Conservation (phyloP, 2,329 filamentous ascomycete species). For the Epichloe hybrida region DNA sequence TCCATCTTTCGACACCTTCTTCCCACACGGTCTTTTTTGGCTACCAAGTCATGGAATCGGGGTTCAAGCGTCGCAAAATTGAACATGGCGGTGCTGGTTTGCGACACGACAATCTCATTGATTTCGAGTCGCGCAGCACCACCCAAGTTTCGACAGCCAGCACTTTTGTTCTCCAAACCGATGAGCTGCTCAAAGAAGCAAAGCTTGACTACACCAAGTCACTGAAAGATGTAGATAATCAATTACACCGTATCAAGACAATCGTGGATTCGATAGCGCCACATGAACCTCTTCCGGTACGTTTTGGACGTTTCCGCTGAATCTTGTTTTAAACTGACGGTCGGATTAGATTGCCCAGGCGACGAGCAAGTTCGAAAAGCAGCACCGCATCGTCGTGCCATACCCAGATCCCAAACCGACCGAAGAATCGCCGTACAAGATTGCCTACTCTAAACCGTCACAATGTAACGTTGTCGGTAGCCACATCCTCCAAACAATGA, state of each 20-base stretch:
- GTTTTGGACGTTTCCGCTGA: conserved; percentile 9
- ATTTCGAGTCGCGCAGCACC: conserved; percentile 26
- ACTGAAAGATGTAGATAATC: conserved; percentile 33
- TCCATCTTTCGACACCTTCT: neutral
- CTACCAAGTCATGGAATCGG: conserved; percentile 27
- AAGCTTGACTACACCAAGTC: conserved; percentile 36
- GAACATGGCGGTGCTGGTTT: conserved; percentile 24
- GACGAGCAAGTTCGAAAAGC: conserved; percentile 50
- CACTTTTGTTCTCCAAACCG: conserved; percentile 45
- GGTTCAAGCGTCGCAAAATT: conserved; percentile 35
- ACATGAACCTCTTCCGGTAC: conserved; percentile 37
- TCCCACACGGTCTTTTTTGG: neutral
- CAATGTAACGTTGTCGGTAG: conserved; percentile 83
- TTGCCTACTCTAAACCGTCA: conserved; percentile 62
- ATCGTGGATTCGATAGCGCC: conserved; percentile 36
- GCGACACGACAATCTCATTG: conserved; percentile 22
- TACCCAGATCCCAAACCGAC: conserved; percentile 71
- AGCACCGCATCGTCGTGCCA: conserved; percentile 58
- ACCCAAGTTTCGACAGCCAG: conserved; percentile 33
- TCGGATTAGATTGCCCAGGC: conserved; percentile 51
- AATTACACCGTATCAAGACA: conserved; percentile 38
- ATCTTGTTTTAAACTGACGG: neutral
- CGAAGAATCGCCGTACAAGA: conserved; percentile 66
- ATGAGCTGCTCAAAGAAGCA: conserved; percentile 43
- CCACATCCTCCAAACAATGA: conserved; percentile 63